phyloP scores from a whole-genome alignment of 306 rosid species.

The Notholithocarpus densiflorus region DNA sequence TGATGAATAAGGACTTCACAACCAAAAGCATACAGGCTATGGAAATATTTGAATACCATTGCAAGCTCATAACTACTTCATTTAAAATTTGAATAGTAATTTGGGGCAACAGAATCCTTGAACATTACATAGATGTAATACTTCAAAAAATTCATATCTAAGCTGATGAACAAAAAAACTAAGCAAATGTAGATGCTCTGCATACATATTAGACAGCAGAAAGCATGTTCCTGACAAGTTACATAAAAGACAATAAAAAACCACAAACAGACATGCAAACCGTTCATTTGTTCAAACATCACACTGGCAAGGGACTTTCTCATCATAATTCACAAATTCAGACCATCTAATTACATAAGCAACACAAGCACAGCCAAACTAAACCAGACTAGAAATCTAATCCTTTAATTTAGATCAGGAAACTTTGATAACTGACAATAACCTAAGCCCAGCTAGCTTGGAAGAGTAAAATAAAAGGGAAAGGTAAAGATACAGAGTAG shows the following conservation, averaged over 20 bases:
- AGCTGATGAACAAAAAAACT: not conserved
- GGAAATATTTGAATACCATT: constrained; percentile 4
- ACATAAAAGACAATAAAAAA: not conserved
- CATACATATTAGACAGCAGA: not conserved
- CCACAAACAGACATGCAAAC: not conserved
- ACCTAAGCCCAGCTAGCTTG: constrained; percentile 1
- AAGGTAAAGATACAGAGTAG: not conserved
- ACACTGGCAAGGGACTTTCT: not conserved
- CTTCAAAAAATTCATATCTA: not conserved
- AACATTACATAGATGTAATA: not conserved
- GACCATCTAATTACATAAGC: not conserved
- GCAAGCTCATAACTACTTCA: not conserved
- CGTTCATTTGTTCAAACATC: not conserved
- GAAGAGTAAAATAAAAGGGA: constrained; percentile 1
- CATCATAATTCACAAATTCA: not conserved
- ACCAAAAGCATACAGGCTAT: constrained; percentile 14
- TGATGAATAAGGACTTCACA: not conserved
- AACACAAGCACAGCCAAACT: not conserved
- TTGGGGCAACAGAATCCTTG: constrained; percentile 1
- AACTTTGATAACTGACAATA: not conserved
- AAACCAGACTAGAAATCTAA: not conserved
- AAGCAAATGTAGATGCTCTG: not conserved
- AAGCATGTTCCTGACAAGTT: not conserved
- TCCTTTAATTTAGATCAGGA: not conserved
- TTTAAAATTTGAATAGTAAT: not conserved